Evolutionary conservation across 176 grass and related monocot species (phyloP), one percentile per base, ranked within the genome.

Genomic region (Cymbopogon citratus): DNA sequence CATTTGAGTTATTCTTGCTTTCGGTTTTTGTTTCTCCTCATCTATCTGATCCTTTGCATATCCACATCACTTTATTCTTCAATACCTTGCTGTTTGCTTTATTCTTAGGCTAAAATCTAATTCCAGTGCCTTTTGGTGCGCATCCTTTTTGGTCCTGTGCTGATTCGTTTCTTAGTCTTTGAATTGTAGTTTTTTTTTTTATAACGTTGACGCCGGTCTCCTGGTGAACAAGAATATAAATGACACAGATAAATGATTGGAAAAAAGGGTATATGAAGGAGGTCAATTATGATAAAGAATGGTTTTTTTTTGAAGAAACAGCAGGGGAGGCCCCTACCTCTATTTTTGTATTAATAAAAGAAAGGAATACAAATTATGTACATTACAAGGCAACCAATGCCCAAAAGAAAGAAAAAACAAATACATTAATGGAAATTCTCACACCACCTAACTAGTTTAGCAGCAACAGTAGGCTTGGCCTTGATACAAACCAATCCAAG

Each of bases 51-150:
- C 68, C 73, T 80, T 41, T 94, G 26, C 61, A 76, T 75, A 92
- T 87, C 91, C 56, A 63, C 85, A 86, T 75, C 88, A 73, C 89
- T 93, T 93, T 97, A 93, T 93, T 97, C 85, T 87, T 87, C 71
- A 88, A 74, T 76, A 82, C 86, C 67, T 68, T 84, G 66, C 38
- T 44, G 69, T 65, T 80, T 70, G 84, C 86, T 97, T 97, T 93
- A 93, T 97, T 93, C 91, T 84, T 56, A 28, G 85, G 65, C 72
- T 85, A 89, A 93, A 89, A 85, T 83, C 60, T 69, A 65, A 84
- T 89, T 84, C 81, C 51, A 43, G 73, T 75, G 38, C 63, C 51
- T 84, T 91, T 88, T 57, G 23, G 36, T 14, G 11, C 26, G 0
- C 35, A 39, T 75, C 66, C 80, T 61, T 83, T 87, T 74, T 43